phyloP scores from a whole-genome alignment of 2,329 filamentous ascomycete genomes.

The Trichoderma cornu-damae region DNA sequence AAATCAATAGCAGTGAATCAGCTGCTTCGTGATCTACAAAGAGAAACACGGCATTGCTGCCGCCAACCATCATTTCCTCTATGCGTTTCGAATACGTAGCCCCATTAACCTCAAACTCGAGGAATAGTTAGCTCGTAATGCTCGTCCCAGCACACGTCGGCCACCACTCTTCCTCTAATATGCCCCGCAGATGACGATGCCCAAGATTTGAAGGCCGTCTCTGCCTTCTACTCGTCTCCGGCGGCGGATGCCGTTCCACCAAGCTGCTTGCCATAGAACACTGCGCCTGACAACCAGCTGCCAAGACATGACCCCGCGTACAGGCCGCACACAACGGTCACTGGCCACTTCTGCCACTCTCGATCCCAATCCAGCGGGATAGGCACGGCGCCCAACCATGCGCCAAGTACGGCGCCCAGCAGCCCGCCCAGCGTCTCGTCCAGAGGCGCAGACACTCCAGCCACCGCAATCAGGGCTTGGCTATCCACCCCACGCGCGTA shows the following conservation, averaged over 20 bases:
- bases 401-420: slow-evolving; percentile 72
- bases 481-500: slow-evolving; percentile 79
- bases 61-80: slow-evolving; percentile 3
- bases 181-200: neutral
- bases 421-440: slow-evolving; percentile 82
- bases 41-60: neutral
- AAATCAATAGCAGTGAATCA: neutral
- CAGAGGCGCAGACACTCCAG: slow-evolving; percentile 62
- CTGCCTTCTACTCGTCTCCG: slow-evolving; percentile 29
- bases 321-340: slow-evolving; percentile 79
- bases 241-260: slow-evolving; percentile 14
- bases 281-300: slow-evolving; percentile 53
- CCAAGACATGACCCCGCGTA: slow-evolving; percentile 75
- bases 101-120: slow-evolving; percentile 5
- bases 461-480: slow-evolving; percentile 63
- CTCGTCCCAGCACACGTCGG: slow-evolving; percentile 4
- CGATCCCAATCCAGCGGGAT: slow-evolving; percentile 98
- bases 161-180: neutral
- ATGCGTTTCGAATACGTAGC: slow-evolving; percentile 9
- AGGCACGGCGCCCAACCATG: slow-evolving; percentile 89
- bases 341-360: slow-evolving; percentile 98
- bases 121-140: neutral
- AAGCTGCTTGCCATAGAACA: slow-evolving; percentile 45
- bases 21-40: neutral
- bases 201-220: neutral